Base-by-base conservation (phyloP, 192 early-diverging fungal species). In the Backusella morwellensis region DNA sequence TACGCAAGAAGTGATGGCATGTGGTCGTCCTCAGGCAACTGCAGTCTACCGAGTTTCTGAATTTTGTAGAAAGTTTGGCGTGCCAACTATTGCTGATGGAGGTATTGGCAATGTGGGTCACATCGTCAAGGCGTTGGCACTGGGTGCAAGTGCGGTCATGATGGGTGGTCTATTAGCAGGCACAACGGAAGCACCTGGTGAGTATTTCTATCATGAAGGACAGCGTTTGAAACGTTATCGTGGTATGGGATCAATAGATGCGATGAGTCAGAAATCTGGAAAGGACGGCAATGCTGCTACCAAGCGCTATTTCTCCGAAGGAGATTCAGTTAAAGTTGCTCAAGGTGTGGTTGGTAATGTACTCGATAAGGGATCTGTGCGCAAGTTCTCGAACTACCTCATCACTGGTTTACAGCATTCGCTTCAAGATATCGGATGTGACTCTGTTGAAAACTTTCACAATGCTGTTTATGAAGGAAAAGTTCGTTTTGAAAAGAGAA, bases 1-100 rank as follows among this genome's bases (percentile, higher is more conserved):
- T 75, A 98, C 97, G 40, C 97, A 98, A 83, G 97, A 97, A 85
- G 96, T 96, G 83, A 99, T 98, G 97, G 97, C 98, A 66, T 97
- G 96, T 70, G 98, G 98, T 79, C 93, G 98, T 78, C 98, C 98
- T 44, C 98, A 99, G 83, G 98, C 94, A 6, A 97, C 97, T 34
- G 97, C 95, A 44, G 98, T 99, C 52, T 97, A 89, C 89, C 93
- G 92, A 80, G 98, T 99, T 47, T 92, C 96, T n/a, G 90, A 97
- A 87, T 97, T 95, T 82, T 94, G 95, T 52, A 86, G 91, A 82
- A 90, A 92, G 84, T 99, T 97, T 78, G 98, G 96, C 76, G 92
- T 99, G 15, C 98, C 98, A 38, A 92, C 94, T 32, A 95, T 99
- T 80, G 98, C 98, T 38, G 98, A 99, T 84, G 98, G 98, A 38